Percentiles rank a stretch among this genome's conserved stretches.
Evolutionary conservation across 179 eudicot species (phyloP).

Genomic region (Camellia oleifera): DNA sequence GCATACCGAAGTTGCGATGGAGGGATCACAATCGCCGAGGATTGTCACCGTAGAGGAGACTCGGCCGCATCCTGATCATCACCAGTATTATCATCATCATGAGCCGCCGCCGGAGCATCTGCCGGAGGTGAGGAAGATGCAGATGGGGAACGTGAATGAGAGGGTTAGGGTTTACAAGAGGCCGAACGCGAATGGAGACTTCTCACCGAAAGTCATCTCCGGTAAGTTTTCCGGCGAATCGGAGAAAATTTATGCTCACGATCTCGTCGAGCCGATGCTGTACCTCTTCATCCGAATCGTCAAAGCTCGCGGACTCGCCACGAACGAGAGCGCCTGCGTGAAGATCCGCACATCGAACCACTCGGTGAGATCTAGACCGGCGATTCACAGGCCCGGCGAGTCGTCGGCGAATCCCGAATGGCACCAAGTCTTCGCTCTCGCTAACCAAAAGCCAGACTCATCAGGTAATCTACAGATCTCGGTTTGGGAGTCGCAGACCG

Average conservation of each 20-base stretch:
- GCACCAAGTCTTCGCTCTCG: slow-evolving; percentile 65
- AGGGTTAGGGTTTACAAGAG: slow-evolving; percentile 33
- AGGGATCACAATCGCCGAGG: slow-evolving; percentile 37
- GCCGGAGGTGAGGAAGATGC: slow-evolving; percentile 62
- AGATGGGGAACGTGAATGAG: slow-evolving; percentile 30
- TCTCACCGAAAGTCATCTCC: slow-evolving; percentile 55
- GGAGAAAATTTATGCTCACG: slow-evolving; percentile 58
- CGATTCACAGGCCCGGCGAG: slow-evolving; percentile 35
- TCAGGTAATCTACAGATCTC: slow-evolving; percentile 64
- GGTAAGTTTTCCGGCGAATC: slow-evolving; percentile 31
- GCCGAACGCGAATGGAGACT: slow-evolving; percentile 49
- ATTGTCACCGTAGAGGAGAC: slow-evolving; percentile 37
- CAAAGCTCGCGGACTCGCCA: slow-evolving; percentile 64
- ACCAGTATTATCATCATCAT: slow-evolving; percentile 28
- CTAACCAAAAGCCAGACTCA: slow-evolving; percentile 36
- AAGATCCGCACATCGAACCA: slow-evolving; percentile 57
- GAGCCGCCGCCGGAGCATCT: slow-evolving; percentile 32
- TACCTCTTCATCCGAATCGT: slow-evolving; percentile 63
- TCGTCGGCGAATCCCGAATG: slow-evolving; percentile 62
- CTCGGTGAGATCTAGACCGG: slow-evolving; percentile 48
- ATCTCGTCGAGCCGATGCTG: slow-evolving; percentile 89
- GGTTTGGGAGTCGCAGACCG: slow-evolving; percentile 65
- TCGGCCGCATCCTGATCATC: slow-evolving; percentile 38
- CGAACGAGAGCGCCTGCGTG: slow-evolving; percentile 49
- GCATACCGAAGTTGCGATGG: slow-evolving; percentile 36